Conservation (phyloP, 2,329 filamentous ascomycete genomes). For the Cadophora malorum region DNA sequence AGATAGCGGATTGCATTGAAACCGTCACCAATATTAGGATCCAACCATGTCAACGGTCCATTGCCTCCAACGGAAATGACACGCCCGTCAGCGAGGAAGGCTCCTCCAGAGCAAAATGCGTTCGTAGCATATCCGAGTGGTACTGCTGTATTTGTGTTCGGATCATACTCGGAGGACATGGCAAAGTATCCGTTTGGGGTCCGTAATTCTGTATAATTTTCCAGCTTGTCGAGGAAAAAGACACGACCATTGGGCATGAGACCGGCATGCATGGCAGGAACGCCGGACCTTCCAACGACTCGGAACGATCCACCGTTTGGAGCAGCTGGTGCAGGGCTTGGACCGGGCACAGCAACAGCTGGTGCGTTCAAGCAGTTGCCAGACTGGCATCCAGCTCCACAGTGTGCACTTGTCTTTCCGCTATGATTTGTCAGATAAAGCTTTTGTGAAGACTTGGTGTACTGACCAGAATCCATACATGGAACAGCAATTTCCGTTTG, state of each 20-base stretch:
- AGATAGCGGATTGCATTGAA: conserved; percentile 64
- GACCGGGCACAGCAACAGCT: conserved; percentile 43
- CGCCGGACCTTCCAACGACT: conserved; percentile 61
- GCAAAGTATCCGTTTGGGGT: conserved; percentile 61
- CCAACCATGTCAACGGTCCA: conserved; percentile 59
- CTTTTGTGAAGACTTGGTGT: not conserved
- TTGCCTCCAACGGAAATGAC: conserved; percentile 64
- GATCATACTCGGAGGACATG: conserved; percentile 66
- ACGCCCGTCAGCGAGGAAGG: conserved; percentile 62
- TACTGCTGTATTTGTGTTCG: conserved; percentile 53
- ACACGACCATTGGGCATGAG: conserved; percentile 64
- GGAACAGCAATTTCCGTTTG: conserved; percentile 59
- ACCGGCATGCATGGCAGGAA: conserved; percentile 68
- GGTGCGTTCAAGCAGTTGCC: conserved; percentile 55
- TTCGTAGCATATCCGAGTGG: conserved; percentile 61
- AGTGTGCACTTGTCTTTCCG: conserved; percentile 54
- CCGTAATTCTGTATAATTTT: conserved; percentile 64
- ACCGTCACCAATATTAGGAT: conserved; percentile 63
- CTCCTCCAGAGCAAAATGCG: conserved; percentile 65
- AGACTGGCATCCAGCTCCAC: conserved; percentile 62
- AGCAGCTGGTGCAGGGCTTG: conserved; percentile 52
- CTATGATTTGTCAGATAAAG: conserved; percentile 36
- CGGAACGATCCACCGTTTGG: conserved; percentile 54
- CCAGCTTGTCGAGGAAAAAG: conserved; percentile 67
- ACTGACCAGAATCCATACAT: conserved; percentile 61